Evolutionary conservation across 805 yeast species (phyloP).

Genomic region (Candida parachauliodes): DNA sequence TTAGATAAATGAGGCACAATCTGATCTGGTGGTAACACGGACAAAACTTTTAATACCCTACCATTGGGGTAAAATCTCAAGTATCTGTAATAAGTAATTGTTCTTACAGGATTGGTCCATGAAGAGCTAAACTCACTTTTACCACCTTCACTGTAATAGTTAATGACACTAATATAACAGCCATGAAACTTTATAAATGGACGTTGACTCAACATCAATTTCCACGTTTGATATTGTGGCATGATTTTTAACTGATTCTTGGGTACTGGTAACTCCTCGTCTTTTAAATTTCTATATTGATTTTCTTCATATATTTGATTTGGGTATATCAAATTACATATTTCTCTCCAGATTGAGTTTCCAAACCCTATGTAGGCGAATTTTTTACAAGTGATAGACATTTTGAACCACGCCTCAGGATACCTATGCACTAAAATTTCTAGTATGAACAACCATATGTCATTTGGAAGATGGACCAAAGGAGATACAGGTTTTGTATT

Average conservation of each 20-base stretch:
- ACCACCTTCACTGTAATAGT: conserved; percentile 81
- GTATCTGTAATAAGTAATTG: conserved; percentile 87
- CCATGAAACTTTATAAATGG: conserved; percentile 83
- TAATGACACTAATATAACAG: conserved; percentile 78
- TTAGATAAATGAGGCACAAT: conserved; percentile 58
- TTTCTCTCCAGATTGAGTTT: conserved; percentile 47
- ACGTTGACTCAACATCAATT: conserved; percentile 53
- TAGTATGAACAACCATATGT: conserved; percentile 51
- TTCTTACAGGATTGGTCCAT: conserved; percentile 72
- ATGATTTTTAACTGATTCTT: conserved; percentile 25
- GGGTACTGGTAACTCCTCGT: conserved; percentile 32
- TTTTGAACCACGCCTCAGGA: conserved; percentile 63
- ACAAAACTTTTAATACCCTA: conserved; percentile 60
- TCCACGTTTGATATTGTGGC: conserved; percentile 36
- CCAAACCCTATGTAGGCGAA: conserved; percentile 57
- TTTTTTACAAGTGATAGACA: conserved; percentile 57
- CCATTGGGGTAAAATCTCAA: conserved; percentile 80
- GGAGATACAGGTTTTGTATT: conserved; percentile 32
- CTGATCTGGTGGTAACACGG: conserved; percentile 65
- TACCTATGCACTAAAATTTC: conserved; percentile 42
- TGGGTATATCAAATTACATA: conserved; percentile 52
- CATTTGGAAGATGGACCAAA: conserved; percentile 45
- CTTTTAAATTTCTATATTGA: conserved; percentile 30
- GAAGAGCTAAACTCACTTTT: conserved; percentile 60
- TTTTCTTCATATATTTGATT: conserved; percentile 50